Evolutionary conservation across 2,329 filamentous ascomycete genomes (phyloP), one percentile per base, ranked within the genome.

Genomic region (Lachnellula occidentalis): DNA sequence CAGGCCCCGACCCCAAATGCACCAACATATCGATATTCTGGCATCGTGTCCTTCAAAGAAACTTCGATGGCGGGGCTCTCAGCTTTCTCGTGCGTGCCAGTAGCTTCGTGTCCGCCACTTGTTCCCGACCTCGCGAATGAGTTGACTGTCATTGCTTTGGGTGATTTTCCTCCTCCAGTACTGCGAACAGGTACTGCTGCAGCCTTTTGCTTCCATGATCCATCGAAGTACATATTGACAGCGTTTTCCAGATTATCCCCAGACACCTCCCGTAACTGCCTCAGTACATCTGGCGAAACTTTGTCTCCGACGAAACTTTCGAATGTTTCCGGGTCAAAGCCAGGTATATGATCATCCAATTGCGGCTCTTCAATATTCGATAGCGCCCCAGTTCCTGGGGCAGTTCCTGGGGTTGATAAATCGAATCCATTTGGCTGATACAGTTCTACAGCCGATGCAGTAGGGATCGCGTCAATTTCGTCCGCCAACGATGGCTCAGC

Each of bases 1-100:
- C 94, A 99, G 4, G 86, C 94, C 51, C 87, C 90, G 4, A 89
- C 91, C 8, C 94, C 94, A 71, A 97, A 94, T 0, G 91, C 90
- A 17, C 94, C 94, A 57, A 97, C 81, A 65, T 97, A 99, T 65
- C 94, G 75, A 61, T 76, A 77, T 1, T 72, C 64, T 0, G 85
- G 84, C 75, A 69, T 68, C 14, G 53, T 45, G 15, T 58, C 47
- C 45, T 51, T 56, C 22, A 53, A 34, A 12, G 43, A 15, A 19
- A 27, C 19, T 6, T 54, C 22, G 19, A 42, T 37, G 54, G 51
- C 15, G 22, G 48, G 45, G 27, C 34, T 59, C 51, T 57, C 55
- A 15, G 47, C 54, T 58, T 70, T 63, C 22, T n/a, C 67, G 60
- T 49, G 69, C 67, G 55, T 69, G 69, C 70, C 73, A 70, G 27